These are phyloP conservation scores for Leucogyrophana mollusca DNA, from an alignment of 768 basidiomycete species.

Conservation along the genomic window DNA sequence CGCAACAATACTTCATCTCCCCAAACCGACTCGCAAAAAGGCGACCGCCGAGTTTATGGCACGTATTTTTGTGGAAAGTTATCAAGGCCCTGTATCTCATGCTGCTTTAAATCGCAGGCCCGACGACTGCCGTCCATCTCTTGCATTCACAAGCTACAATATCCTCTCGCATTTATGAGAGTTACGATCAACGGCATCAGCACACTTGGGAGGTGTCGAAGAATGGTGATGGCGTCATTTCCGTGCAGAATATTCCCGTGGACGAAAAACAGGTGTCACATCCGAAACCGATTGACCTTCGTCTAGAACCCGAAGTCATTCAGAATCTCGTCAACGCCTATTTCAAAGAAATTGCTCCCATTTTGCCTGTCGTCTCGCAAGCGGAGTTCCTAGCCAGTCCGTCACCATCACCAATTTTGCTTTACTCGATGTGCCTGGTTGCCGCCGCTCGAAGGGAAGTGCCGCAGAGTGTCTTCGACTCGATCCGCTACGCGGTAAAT, in stretches of 20 bases:
- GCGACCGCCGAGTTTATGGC: constrained; percentile 67
- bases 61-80: constrained; percentile 22
- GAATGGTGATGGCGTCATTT: constrained; percentile 85
- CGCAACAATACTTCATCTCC: constrained; percentile 42
- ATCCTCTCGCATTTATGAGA: constrained; percentile 81
- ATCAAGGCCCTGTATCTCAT: constrained; percentile 18
- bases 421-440: constrained; percentile 94
- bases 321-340: constrained; percentile 88
- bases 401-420: constrained; percentile 74
- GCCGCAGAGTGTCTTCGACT: constrained; percentile 84
- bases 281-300: constrained; percentile 66
- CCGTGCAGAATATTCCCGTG: constrained; percentile 61
- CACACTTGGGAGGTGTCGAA: constrained; percentile 85
- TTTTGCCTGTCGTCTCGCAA: constrained; percentile 86
- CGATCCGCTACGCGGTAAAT: constrained; percentile 85
- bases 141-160: constrained; percentile 89
- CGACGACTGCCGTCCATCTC: constrained; percentile 83
- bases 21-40: constrained; percentile 44
- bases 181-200: constrained; percentile 84
- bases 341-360: constrained; percentile 85
- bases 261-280: constrained; percentile 55
- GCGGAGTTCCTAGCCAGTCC: constrained; percentile 80
- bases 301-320: constrained; percentile 74
- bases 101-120: constrained; percentile 57
- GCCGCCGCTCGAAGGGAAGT: constrained; percentile 84